Percentiles rank a stretch among this genome's conserved stretches.
These are phyloP conservation scores for Funneliformis caledonium DNA, from an alignment of 371 early-diverging fungal genomes.

Conservation along the genomic window DNA sequence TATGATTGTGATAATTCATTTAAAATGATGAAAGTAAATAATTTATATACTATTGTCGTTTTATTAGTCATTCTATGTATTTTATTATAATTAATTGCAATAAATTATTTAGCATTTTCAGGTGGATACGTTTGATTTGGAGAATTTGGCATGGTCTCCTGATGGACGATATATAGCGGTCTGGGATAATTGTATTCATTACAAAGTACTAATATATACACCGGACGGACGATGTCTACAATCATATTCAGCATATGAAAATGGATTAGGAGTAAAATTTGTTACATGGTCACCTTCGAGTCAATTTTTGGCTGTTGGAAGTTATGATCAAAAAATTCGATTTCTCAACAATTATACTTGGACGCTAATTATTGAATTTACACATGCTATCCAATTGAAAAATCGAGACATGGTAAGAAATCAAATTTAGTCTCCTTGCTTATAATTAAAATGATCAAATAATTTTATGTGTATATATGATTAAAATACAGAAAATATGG, in stretches of 20 bases:
- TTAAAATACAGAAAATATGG: conserved; percentile 9
- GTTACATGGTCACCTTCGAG: conserved; percentile 76
- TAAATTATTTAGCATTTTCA: conserved; percentile 58
- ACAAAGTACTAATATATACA: conserved; percentile 67
- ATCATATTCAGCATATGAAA: conserved; percentile 60
- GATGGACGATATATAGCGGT: conserved; percentile 76
- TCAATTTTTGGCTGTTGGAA: conserved; percentile 78
- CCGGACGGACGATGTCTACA: conserved; percentile 67
- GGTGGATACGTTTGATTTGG: conserved; percentile 70
- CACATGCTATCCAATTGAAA: conserved; percentile 45
- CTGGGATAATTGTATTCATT: conserved; percentile 73
- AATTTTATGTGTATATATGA: not conserved
- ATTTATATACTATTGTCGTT: not conserved
- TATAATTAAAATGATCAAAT: not conserved
- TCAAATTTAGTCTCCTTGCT: not conserved
- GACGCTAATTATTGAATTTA: conserved; percentile 53
- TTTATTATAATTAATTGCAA: not conserved
- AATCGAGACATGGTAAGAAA: conserved; percentile 15
- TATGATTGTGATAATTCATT: conserved; percentile 56
- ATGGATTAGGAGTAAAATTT: conserved; percentile 73
- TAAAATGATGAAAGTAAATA: not conserved
- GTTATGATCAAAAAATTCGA: conserved; percentile 72
- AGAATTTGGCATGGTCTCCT: conserved; percentile 82
- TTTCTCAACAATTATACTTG: conserved; percentile 60
- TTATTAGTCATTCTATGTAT: not conserved